A percentile compares a stretch with the other conserved stretches of the same genome.
Evolutionary conservation across 495 filamentous ascomycete species (phyloP).

Genomic region (Penicillium paradoxum): DNA sequence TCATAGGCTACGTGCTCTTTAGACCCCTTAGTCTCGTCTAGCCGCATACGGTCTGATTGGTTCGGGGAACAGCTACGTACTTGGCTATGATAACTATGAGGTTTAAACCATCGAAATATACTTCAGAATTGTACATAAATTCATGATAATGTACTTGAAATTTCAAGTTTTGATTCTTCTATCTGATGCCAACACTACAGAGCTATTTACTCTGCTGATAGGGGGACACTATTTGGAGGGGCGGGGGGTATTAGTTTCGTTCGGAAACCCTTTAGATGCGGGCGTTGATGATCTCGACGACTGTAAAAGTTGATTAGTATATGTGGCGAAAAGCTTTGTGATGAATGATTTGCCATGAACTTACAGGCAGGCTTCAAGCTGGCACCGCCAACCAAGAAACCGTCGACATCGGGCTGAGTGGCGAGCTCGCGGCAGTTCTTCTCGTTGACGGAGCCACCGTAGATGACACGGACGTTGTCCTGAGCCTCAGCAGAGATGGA

Average conservation of each 20-base stretch:
- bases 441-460: conserved; percentile 93
- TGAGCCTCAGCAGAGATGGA: conserved; percentile 65
- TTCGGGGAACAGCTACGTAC: not conserved
- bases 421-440: conserved; percentile 96
- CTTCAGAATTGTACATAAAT: conserved; percentile 30
- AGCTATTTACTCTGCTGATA: conserved; percentile 2
- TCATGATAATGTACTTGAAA: conserved; percentile 29
- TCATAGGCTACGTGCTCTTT: conserved; percentile 51
- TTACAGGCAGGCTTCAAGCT: conserved; percentile 97
- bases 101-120: conserved; percentile 14
- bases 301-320: conserved; percentile 29
- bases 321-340: not conserved
- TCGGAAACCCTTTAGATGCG: conserved; percentile 37
- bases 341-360: conserved; percentile 29
- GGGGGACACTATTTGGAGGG: not conserved
- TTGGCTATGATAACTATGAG: conserved; percentile 8
- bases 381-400: conserved; percentile 96
- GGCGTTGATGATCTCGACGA: conserved; percentile 65
- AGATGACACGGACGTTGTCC: conserved; percentile 82
- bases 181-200: conserved; percentile 3
- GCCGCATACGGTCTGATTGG: not conserved
- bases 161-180: conserved; percentile 22
- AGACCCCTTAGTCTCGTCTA: not conserved
- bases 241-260: conserved; percentile 20
- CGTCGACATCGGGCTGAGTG: conserved; percentile 90